Base-by-base conservation (phyloP, 225 moss, liverwort and hornwort genomes). In the Marchantia paleacea region DNA sequence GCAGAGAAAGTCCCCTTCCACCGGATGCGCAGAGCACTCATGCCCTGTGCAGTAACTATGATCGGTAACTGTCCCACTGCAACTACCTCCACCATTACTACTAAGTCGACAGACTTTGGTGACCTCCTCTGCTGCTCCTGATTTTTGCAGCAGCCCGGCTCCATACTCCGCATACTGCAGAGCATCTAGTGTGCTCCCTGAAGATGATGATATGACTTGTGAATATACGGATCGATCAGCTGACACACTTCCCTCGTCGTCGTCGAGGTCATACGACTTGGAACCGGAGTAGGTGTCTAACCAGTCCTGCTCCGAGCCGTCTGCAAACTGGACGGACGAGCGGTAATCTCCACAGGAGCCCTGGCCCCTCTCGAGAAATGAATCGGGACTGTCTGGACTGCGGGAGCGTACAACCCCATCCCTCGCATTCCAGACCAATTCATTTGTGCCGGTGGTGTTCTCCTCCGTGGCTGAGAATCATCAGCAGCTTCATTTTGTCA, bases 51-150 rank as follows among this genome's bases (percentile, higher is more conserved):
- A 76, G n/a, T 85, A 73, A 63, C 50, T 78, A 54, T 85, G 58
- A 51, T 75, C 83, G 47, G 65, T 75, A 20, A 75, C 57, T 63
- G 85, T 69, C 8, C 81, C 76, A 79, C 89, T 90, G 47, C 85
- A 83, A 31, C 77, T 77, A 50, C 76, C 87, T 47, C 84, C 83
- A 47, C 71, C 64, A 81, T 85, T 81, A 30, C 86, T 85, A 64
- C 85, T 84, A 76, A 91, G 47, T 69, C 88, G 93, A 57, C 89
- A 81, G 29, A 26, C 8, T 85, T 81, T 92, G 12, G 83, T 75
- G 8, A 60, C 61, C 20, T 82, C 84, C 47, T 53, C 87, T 29
- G 29, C 77, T 20, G 83, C 62, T 19, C 60, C 84, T 60, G 65
- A 87, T 75, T 86, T 85, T 48, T 84, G 83, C 24, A 86, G 64